phyloP scores from a whole-genome alignment of 257 asterid genomes.

The Nyctanthes arbortristis region DNA sequence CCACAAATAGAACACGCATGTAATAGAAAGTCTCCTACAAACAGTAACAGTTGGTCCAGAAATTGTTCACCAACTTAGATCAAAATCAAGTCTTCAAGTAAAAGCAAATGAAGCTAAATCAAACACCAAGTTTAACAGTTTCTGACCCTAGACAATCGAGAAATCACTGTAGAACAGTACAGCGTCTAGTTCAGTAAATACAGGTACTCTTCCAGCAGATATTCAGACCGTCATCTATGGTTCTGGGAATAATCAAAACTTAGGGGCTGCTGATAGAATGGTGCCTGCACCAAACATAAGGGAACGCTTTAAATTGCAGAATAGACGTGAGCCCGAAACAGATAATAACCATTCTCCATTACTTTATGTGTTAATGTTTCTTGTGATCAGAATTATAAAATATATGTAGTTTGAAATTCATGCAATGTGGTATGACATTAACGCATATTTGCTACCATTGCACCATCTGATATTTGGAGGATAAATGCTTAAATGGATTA shows the following conservation, averaged over 20 bases:
- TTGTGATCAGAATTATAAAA: not conserved
- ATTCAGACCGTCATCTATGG: conserved; percentile 35
- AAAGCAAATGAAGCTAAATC: conserved; percentile 28
- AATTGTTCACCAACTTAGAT: not conserved
- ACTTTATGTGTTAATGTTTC: not conserved
- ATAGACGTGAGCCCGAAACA: not conserved
- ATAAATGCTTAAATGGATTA: not conserved
- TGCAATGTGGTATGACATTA: not conserved
- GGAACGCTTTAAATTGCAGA: not conserved
- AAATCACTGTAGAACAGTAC: conserved; percentile 21
- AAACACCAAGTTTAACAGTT: conserved; percentile 32
- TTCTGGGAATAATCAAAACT: conserved; percentile 80
- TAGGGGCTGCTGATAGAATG: conserved; percentile 90
- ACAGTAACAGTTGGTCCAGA: conserved; percentile 13
- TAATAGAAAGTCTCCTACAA: conserved; percentile 15
- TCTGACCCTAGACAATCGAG: conserved; percentile 27
- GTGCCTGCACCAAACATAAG: conserved; percentile 48
- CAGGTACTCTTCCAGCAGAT: conserved; percentile 30
- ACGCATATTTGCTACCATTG: not conserved
- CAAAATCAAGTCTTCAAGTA: not conserved
- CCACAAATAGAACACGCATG: conserved; percentile 11
- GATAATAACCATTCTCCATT: not conserved
- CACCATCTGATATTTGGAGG: not conserved
- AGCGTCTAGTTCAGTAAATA: conserved; percentile 6
- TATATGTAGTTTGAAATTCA: not conserved